phyloP scores from a whole-genome alignment of 2,329 filamentous ascomycete species.

The Tetracladium maxilliforme region DNA sequence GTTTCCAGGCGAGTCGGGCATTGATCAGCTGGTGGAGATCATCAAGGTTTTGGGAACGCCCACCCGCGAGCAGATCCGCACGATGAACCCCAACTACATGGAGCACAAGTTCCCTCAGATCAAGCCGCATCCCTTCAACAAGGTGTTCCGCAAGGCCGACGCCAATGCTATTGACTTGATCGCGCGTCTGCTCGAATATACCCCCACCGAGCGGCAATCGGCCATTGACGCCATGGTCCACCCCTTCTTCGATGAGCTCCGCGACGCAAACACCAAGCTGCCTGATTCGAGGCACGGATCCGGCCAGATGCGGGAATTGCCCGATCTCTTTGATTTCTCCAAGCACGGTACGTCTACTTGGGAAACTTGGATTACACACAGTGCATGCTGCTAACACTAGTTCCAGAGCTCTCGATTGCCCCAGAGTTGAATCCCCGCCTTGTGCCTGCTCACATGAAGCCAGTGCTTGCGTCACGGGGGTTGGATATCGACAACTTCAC shows the following conservation, averaged over 20 bases:
- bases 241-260: slow-evolving; percentile 94
- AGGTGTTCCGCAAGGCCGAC: slow-evolving; percentile 96
- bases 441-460: slow-evolving; percentile 69
- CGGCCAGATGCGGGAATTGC: slow-evolving; percentile 66
- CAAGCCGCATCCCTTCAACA: slow-evolving; percentile 97
- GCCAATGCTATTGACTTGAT: slow-evolving; percentile 89
- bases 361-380: slow-evolving; percentile 2
- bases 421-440: slow-evolving; percentile 77
- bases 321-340: slow-evolving; percentile 82
- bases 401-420: slow-evolving; percentile 83
- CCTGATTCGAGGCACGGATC: slow-evolving; percentile 88
- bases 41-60: slow-evolving; percentile 98
- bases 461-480: slow-evolving; percentile 59
- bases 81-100: slow-evolving; percentile 99
- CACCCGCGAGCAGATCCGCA: slow-evolving; percentile 93
- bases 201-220: slow-evolving; percentile 84
- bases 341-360: slow-evolving; percentile 63
- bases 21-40: slow-evolving; percentile 96
- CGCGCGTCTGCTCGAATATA: slow-evolving; percentile 87
- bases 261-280: slow-evolving; percentile 79
- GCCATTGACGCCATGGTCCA: slow-evolving; percentile 96
- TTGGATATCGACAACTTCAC: slow-evolving; percentile 91
- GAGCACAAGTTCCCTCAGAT: slow-evolving; percentile 99
- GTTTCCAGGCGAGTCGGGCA: slow-evolving; percentile 96
- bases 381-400: slow-evolving; percentile 7